phyloP scores from a whole-genome alignment of 352 stramenopile genomes.

The Globisporangium ultimum region DNA sequence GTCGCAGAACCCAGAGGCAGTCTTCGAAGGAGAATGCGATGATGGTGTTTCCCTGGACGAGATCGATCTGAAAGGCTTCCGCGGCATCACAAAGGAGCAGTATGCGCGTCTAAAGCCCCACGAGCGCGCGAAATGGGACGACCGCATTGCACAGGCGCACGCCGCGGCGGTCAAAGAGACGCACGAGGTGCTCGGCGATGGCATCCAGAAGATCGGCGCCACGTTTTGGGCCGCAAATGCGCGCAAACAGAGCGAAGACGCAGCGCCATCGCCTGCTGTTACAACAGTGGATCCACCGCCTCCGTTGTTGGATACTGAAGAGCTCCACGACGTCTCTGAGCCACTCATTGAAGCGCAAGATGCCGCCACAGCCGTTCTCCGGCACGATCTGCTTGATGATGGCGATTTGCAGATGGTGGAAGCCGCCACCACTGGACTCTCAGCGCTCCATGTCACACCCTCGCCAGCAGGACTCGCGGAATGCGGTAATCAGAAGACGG shows the following conservation, averaged over 20 bases:
- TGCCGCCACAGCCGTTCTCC: no score
- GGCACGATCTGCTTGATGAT: not conserved
- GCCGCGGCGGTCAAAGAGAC: slow-evolving; percentile 31
- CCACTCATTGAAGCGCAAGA: no score
- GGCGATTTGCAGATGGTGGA: not conserved
- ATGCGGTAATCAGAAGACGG: no score
- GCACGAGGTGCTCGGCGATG: slow-evolving; percentile 38
- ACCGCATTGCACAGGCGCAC: slow-evolving; percentile 50
- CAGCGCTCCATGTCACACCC: not conserved
- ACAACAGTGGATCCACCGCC: not conserved
- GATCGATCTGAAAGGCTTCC: slow-evolving; percentile 50
- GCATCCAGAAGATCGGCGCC: slow-evolving; percentile 35
- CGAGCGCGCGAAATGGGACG: slow-evolving; percentile 55
- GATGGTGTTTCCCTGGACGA: slow-evolving; percentile 1
- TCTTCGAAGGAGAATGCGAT: slow-evolving; percentile 5
- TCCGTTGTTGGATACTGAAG: not conserved
- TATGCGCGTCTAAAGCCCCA: slow-evolving; percentile 40
- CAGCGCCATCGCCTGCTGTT: no score
- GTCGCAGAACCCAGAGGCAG: not conserved
- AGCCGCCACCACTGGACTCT: not conserved
- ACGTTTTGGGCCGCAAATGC: slow-evolving; percentile 43
- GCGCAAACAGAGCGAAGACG: not conserved
- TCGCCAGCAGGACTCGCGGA: no score
- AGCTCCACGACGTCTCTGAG: not conserved
- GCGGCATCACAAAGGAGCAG: slow-evolving; percentile 62